Conservation (phyloP, 352 stramenopile genomes). For the Pythium volutum region DNA sequence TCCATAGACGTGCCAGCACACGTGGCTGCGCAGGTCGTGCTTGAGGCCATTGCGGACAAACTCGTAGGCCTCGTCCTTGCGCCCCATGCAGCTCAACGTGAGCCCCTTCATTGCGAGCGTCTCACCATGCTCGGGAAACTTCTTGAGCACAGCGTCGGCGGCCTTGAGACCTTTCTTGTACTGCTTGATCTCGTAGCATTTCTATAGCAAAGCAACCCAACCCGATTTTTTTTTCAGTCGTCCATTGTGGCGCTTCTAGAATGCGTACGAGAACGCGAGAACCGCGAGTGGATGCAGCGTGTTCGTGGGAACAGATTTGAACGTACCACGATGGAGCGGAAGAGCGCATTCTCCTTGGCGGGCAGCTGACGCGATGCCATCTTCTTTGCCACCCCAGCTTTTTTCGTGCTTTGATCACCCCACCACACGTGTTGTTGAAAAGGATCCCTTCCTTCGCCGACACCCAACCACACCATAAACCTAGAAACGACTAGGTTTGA, state of each 20-base stretch:
- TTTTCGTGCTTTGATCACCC: background rate
- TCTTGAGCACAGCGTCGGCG: slow-evolving; percentile 94
- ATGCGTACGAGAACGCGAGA: background rate
- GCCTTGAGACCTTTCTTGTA: slow-evolving; percentile 99
- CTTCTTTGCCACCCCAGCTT: background rate
- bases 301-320: background rate
- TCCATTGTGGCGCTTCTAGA: background rate
- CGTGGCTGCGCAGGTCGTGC: slow-evolving; percentile 92
- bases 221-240: background rate
- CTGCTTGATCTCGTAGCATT: slow-evolving; percentile 98
- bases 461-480: slow-evolving; percentile 2
- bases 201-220: slow-evolving; percentile 36
- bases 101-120: slow-evolving; percentile 98
- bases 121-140: slow-evolving; percentile 96
- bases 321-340: slow-evolving; percentile 93
- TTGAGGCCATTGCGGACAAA: slow-evolving; percentile 94
- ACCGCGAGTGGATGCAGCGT: slow-evolving; percentile 2
- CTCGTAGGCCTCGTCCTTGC: slow-evolving; percentile 95
- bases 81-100: slow-evolving; percentile 93
- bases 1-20: slow-evolving; percentile 99
- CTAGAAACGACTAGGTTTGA: slow-evolving; percentile 7
- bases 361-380: slow-evolving; percentile 77
- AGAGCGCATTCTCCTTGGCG: slow-evolving; percentile 95
- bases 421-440: slow-evolving; percentile 6
- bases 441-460: slow-evolving; percentile 11